Evolutionary conservation across 2,329 filamentous ascomycete genomes (phyloP).

Genomic region (Aspergillus amoenus): DNA sequence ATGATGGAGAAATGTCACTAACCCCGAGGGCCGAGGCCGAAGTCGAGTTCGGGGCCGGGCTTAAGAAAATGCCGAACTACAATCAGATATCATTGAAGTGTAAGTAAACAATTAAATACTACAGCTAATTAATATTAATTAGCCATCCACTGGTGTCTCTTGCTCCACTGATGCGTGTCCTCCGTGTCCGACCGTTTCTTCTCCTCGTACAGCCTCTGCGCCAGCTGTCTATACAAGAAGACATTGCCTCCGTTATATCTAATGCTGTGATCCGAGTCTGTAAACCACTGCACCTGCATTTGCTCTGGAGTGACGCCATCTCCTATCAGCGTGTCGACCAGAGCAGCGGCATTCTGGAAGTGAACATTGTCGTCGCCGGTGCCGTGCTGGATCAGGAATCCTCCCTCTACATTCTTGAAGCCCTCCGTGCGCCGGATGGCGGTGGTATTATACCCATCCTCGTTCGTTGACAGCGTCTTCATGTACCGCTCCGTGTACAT

Average conservation of each 20-base stretch:
- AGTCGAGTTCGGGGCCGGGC: not conserved
- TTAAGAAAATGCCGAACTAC: not conserved
- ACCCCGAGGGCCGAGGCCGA: not conserved
- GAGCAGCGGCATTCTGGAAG: conserved; percentile 64
- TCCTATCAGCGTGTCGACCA: conserved; percentile 62
- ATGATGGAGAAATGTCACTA: too few relatives aligned
- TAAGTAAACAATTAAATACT: not conserved
- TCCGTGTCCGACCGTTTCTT: conserved; percentile 49
- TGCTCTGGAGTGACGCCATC: conserved; percentile 60
- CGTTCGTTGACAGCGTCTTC: conserved; percentile 60
- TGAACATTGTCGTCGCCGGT: conserved; percentile 72
- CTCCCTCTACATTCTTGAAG: conserved; percentile 62
- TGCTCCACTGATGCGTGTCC: conserved; percentile 49
- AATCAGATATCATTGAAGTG: not conserved
- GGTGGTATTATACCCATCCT: conserved; percentile 59
- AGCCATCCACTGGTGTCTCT: not conserved
- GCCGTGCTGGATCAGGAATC: conserved; percentile 64
- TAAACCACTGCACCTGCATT: conserved; percentile 64
- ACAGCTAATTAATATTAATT: not conserved
- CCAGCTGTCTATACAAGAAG: conserved; percentile 65
- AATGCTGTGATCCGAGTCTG: conserved; percentile 65
- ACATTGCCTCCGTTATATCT: conserved; percentile 54
- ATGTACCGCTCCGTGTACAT: conserved; percentile 74
- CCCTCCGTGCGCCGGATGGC: conserved; percentile 59
- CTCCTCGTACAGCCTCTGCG: conserved; percentile 61